A percentile compares a stretch with the other conserved stretches of the same genome.
phyloP scores from a whole-genome alignment of 768 basidiomycete genomes.

The Naematelia encephala region DNA sequence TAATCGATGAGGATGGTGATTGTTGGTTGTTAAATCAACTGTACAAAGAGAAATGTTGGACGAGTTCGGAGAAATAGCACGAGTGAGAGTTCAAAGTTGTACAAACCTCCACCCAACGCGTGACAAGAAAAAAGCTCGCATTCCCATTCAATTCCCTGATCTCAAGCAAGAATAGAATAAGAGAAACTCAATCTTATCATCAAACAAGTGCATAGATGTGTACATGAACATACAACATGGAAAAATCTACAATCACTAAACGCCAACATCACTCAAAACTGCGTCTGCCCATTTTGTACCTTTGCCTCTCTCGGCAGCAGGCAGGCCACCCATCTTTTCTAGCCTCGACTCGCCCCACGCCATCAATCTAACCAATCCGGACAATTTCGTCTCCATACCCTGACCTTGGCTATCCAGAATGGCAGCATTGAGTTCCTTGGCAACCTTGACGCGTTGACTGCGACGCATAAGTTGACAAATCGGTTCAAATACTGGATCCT shows the following conservation, averaged over 20 bases:
- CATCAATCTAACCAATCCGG: slow-evolving; percentile 73
- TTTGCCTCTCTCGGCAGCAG: slow-evolving; percentile 21
- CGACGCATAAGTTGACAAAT: slow-evolving; percentile 79
- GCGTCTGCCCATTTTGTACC: slow-evolving; percentile 36
- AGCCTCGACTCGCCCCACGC: slow-evolving; percentile 83
- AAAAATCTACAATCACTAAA: background rate
- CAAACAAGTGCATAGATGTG: no score
- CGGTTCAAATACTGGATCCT: slow-evolving; percentile 55
- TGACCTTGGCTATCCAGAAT: slow-evolving; percentile 89
- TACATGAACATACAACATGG: background rate
- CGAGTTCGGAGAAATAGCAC: background rate
- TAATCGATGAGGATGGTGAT: no score
- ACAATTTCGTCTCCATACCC: slow-evolving; percentile 85
- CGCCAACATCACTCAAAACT: slow-evolving; percentile 13
- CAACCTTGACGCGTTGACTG: slow-evolving; percentile 88
- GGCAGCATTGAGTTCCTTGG: slow-evolving; percentile 90
- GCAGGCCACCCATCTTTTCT: slow-evolving; percentile 54
- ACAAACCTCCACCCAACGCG: no score
- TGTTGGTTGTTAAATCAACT: no score
- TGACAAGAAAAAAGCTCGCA: no score
- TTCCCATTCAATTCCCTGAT: no score
- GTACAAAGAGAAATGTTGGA: background rate
- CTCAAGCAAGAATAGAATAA: no score
- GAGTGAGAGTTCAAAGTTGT: no score
- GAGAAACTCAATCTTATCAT: no score